Evolutionary conservation across 2,329 filamentous ascomycete genomes (phyloP).

Genomic region (Xylaria sp.): DNA sequence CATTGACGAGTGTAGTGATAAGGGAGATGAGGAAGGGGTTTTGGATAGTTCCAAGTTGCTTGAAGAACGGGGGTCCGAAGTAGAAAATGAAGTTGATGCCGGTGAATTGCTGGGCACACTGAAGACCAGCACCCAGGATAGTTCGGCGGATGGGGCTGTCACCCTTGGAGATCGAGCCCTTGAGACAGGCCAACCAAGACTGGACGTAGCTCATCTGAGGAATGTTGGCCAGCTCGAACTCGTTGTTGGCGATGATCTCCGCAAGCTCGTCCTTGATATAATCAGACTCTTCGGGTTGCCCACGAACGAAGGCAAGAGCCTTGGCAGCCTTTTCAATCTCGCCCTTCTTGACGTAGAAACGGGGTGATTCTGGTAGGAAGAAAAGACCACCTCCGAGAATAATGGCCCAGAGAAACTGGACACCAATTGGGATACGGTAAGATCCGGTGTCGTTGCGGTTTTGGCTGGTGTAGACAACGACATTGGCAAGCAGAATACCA

Average conservation of each 20-base stretch:
- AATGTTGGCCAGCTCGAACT: conserved; percentile 71
- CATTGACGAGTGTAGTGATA: conserved; percentile 81
- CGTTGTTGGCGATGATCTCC: conserved; percentile 79
- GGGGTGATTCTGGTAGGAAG: conserved; percentile 71
- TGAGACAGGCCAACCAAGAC: conserved; percentile 70
- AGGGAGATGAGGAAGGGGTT: conserved; percentile 78
- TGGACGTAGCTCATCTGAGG: conserved; percentile 66
- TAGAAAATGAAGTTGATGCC: conserved; percentile 83
- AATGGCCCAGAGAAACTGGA: conserved; percentile 68
- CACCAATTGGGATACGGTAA: conserved; percentile 76
- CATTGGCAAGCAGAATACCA: conserved; percentile 74
- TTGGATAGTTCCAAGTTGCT: conserved; percentile 69
- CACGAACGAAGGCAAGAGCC: conserved; percentile 69
- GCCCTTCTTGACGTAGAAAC: conserved; percentile 76
- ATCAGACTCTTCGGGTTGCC: conserved; percentile 70
- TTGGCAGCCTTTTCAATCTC: conserved; percentile 67
- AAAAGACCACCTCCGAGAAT: conserved; percentile 53
- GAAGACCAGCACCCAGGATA: conserved; percentile 49
- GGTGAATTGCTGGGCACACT: conserved; percentile 49
- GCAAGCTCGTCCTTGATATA: conserved; percentile 75
- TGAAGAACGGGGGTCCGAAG: conserved; percentile 76
- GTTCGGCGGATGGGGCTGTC: conserved; percentile 68
- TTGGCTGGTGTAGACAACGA: conserved; percentile 74
- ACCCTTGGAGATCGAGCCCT: conserved; percentile 63
- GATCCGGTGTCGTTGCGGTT: conserved; percentile 66